Conservation (phyloP, 371 early-diverging fungal genomes). For the Sporodiniella umbellata region DNA sequence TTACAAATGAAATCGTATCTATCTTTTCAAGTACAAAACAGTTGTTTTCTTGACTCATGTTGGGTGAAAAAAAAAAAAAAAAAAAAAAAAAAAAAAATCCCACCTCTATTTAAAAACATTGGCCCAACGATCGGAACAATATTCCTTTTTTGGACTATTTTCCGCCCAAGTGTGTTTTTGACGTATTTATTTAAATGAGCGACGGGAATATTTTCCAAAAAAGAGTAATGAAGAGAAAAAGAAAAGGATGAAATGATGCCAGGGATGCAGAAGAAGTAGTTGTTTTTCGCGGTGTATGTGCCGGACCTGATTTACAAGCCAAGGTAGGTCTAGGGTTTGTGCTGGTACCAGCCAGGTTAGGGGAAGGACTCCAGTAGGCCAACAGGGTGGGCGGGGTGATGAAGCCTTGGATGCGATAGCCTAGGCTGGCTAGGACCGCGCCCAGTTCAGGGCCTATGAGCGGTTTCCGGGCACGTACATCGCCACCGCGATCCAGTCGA, state of each 20-base stretch:
- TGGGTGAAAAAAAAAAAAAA: not conserved
- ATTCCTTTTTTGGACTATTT: conserved; percentile 1
- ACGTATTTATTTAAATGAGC: no score
- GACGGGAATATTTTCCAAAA: no score
- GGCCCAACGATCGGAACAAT: not conserved
- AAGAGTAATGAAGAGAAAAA: no score
- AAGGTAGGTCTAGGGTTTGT: conserved; percentile 29
- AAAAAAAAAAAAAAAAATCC: not conserved
- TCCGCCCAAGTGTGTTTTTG: no score
- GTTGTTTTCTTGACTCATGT: conserved; percentile 3
- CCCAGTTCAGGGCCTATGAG: conserved; percentile 34
- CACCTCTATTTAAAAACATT: not conserved
- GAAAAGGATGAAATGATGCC: no score
- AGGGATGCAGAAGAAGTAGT: no score
- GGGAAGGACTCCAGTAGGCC: not conserved
- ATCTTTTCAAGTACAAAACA: conserved; percentile 21
- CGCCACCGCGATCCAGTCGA: conserved; percentile 17
- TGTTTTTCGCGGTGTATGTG: conserved; percentile 20
- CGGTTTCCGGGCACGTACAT: not conserved
- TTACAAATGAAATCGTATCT: conserved; percentile 18
- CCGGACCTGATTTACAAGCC: conserved; percentile 18
- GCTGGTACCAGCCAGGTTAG: not conserved
- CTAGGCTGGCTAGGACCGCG: conserved; percentile 27
- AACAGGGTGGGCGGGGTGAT: not conserved
- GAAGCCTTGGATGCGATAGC: conserved; percentile 21